Evolutionary conservation across 768 basidiomycete species (phyloP), one percentile per base, ranked within the genome.

Genomic region (Rhodocollybia butyracea): DNA sequence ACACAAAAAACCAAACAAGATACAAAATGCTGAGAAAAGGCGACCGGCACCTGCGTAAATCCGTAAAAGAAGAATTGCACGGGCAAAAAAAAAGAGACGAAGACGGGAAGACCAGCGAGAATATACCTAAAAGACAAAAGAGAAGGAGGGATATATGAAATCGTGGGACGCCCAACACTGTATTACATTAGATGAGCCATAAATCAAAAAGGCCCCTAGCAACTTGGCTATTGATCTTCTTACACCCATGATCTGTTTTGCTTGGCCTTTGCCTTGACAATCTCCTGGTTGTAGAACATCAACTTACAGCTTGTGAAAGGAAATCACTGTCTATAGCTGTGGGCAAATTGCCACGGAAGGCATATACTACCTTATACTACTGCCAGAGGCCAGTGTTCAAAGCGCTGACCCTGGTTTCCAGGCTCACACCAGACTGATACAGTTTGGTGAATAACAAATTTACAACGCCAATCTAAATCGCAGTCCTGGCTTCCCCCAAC

Each of bases 21-120:
- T 61, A 59, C 57, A 59, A 61, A 50, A 61, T 59, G 59, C 64
- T 61, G 40, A n/a, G n/a, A 58, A 53, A 68, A 63, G 73, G 78
- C 73, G 79, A 73, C 82, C 84, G 71, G 82, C 84, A 83, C 81
- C 76, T 63, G 66, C 57, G 56, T 58, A 64, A 60, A 51, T 59
- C 62, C 63, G 63, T 45, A 55, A 59, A 58, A 36, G 56, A 56
- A 50, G 48, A 62, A 61, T 57, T 62, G 61, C 63, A 62, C 63
- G 63, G 60, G 60, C 60, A 62, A 63, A 61, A 50, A 60, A 59
- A 63, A 61, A 64, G 68, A 62, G 63, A 58, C 58, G 60, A 66
- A 57, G 63, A 65, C 63, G 63, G 66, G 66, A 64, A 68, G 36
- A 30, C 50, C 30, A 45, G 41, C 29, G 48, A 53, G 51, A 47